A percentile compares a stretch with the other conserved stretches of the same genome.
Evolutionary conservation across 208 protist genomes (phyloP).

Genomic region (Trypanosoma lewisi): DNA sequence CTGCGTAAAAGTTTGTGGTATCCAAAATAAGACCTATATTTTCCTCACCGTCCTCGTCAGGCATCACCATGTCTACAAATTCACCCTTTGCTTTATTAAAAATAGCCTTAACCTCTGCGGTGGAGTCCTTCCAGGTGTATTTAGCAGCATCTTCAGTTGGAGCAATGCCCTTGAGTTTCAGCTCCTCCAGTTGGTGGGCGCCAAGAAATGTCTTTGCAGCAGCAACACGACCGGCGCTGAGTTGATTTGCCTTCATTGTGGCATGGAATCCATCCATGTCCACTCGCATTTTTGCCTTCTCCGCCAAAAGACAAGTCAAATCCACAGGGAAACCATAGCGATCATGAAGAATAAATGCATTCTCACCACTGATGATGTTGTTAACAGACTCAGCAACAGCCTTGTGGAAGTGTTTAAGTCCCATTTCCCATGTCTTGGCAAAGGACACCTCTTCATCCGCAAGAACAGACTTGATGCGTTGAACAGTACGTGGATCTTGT

Average conservation of each 20-base stretch:
- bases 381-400: constrained; percentile 69
- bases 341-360: constrained; percentile 95
- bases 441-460: constrained; percentile 96
- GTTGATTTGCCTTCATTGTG: constrained; percentile 83
- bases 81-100: constrained; percentile 78
- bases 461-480: constrained; percentile 90
- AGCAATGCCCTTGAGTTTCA: constrained; percentile 70
- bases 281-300: constrained; percentile 91
- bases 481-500: constrained; percentile 58
- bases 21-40: constrained; percentile 92
- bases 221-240: constrained; percentile 51
- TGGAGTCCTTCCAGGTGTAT: constrained; percentile 91
- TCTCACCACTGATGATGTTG: constrained; percentile 76
- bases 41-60: constrained; percentile 39
- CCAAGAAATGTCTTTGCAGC: constrained; percentile 86
- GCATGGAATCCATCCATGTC: constrained; percentile 85
- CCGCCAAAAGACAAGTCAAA: constrained; percentile 96
- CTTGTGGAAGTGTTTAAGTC: constrained; percentile 93
- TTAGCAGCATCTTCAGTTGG: constrained; percentile 94
- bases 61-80: constrained; percentile 67
- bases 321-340: constrained; percentile 98
- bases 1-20: constrained; percentile 97
- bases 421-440: constrained; percentile 93
- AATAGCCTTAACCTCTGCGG: constrained; percentile 68
- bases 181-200: constrained; percentile 79